Percentiles rank a stretch among this genome's conserved stretches.
These are phyloP conservation scores for Boletus speciosus DNA, from an alignment of 768 basidiomycete species.

Conservation along the genomic window DNA sequence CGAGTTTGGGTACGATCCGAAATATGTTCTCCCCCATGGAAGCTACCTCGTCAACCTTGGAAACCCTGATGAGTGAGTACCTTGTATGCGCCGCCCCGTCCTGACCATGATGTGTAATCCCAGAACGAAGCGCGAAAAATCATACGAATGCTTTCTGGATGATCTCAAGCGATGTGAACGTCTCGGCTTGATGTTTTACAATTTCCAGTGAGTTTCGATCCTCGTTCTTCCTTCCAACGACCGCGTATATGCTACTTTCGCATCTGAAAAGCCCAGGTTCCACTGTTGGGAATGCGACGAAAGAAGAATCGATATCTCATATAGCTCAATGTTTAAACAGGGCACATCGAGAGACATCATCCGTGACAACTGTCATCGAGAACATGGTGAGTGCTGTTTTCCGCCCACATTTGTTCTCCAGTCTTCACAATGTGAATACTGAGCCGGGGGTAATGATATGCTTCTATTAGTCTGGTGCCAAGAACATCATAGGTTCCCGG, in stretches of 20 bases:
- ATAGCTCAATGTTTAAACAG: slow-evolving; percentile 74
- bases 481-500: slow-evolving; percentile 71
- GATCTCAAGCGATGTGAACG: slow-evolving; percentile 76
- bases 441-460: neutral
- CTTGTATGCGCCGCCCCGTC: neutral
- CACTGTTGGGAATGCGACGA: slow-evolving; percentile 65
- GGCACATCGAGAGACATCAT: slow-evolving; percentile 60
- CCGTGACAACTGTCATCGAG: slow-evolving; percentile 67
- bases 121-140: slow-evolving; percentile 66
- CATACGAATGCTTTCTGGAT: slow-evolving; percentile 78
- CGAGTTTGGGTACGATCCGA: slow-evolving; percentile 56
- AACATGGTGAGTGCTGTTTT: slow-evolving; percentile 60
- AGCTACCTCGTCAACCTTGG: slow-evolving; percentile 85
- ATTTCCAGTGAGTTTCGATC: slow-evolving; percentile 69
- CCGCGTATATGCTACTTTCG: neutral
- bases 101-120: neutral
- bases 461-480: slow-evolving; percentile 61
- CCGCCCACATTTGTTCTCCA: neutral
- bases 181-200: slow-evolving; percentile 71
- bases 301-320: slow-evolving; percentile 54
- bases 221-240: neutral
- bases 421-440: neutral
- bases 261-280: slow-evolving; percentile 65
- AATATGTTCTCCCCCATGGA: slow-evolving; percentile 76
- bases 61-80: slow-evolving; percentile 66